These are phyloP conservation scores for Tilletia caries DNA, from an alignment of 1,284 basidiomycete genomes.

Conservation along the genomic window DNA sequence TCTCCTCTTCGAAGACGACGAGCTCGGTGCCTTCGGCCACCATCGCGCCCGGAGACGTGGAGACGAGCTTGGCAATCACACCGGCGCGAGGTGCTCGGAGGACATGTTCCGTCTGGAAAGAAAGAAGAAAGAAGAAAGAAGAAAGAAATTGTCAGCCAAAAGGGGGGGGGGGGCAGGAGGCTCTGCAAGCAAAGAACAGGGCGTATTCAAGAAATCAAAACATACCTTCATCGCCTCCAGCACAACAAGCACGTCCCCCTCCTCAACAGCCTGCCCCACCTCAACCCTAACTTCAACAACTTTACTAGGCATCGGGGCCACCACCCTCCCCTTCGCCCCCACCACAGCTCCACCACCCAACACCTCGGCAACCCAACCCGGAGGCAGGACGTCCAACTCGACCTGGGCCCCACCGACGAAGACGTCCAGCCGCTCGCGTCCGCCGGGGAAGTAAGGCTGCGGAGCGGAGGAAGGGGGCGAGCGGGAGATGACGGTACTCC, in stretches of 20 bases:
- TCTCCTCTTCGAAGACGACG: conserved; percentile 58
- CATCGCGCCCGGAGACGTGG: conserved; percentile 71
- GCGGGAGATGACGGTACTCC: neutral
- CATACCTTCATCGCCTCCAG: conserved; percentile 85
- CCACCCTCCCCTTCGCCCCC: conserved; percentile 10
- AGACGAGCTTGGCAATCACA: conserved; percentile 62
- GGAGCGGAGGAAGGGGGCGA: neutral
- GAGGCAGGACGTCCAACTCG: conserved; percentile 24
- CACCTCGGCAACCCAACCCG: conserved; percentile 24
- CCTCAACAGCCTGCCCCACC: conserved; percentile 71
- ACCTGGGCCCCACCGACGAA: conserved; percentile 11
- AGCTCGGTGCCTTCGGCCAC: conserved; percentile 79
- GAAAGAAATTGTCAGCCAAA: neutral
- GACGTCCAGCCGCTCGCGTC: conserved; percentile 1
- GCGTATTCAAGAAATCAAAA: neutral
- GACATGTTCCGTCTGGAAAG: conserved; percentile 63
- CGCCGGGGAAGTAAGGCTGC: neutral
- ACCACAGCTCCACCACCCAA: neutral
- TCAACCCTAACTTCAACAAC: conserved; percentile 74
- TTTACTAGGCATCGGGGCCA: conserved; percentile 31
- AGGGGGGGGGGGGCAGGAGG: too few relatives aligned
- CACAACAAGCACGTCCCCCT: conserved; percentile 74
- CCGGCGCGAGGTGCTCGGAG: conserved; percentile 69
- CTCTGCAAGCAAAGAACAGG: too few relatives aligned
- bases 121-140: neutral